Conservation (phyloP, 768 basidiomycete species). For the Inosperma sp. region DNA sequence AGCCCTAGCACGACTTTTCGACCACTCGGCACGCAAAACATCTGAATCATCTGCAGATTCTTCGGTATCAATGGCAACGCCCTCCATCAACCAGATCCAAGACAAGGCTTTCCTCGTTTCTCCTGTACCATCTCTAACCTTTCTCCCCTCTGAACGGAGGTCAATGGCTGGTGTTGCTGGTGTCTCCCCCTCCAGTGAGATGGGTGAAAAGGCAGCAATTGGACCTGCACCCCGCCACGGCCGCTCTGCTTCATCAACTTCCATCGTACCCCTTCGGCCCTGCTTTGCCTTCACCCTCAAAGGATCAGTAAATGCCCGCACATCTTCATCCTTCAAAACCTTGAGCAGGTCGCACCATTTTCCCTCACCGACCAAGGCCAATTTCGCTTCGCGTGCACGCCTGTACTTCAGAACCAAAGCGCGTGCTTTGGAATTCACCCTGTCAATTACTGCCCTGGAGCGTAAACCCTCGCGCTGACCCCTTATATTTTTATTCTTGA, state of each 20-base stretch:
- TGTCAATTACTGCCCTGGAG: too few species aligned
- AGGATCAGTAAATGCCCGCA: neutral
- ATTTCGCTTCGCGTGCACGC: too few species aligned
- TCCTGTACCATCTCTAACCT: slow-evolving; percentile 1
- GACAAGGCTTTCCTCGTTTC: slow-evolving; percentile 5
- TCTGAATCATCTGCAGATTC: neutral
- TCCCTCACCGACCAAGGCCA: too few species aligned
- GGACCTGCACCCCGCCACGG: neutral
- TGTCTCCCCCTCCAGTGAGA: neutral
- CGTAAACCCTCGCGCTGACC: too few species aligned
- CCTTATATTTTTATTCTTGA: too few species aligned
- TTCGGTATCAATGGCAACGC: neutral
- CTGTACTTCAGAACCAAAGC: too few species aligned
- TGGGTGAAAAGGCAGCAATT: neutral
- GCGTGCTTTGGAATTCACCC: too few species aligned
- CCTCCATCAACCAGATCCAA: slow-evolving; percentile 8
- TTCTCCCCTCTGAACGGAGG: neutral
- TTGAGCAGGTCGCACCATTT: slow-evolving; percentile 10
- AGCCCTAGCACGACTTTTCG: neutral
- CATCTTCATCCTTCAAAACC: slow-evolving; percentile 1
- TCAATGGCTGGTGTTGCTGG: neutral
- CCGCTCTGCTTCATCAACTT: neutral
- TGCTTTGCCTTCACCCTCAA: neutral
- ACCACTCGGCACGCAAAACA: neutral
- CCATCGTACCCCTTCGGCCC: slow-evolving; percentile 1